Evolutionary conservation across 2,329 filamentous ascomycete species (phyloP), one percentile per base, ranked within the genome.

Genomic region (Trichoderma pleuroti): DNA sequence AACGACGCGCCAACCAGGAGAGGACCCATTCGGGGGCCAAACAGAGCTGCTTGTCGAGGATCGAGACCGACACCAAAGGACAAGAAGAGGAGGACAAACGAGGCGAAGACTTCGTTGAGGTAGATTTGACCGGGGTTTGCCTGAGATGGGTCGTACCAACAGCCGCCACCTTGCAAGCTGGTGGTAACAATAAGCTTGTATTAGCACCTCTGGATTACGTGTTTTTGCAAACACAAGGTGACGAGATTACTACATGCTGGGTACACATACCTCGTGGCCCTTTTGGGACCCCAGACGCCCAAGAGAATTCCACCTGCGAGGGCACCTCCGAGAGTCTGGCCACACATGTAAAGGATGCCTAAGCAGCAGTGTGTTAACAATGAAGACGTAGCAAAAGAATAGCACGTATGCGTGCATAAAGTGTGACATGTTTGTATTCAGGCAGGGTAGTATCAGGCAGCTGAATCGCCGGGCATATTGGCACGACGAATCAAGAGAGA

Each of bases 61-160:
- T 88, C 86, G 5, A 88, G 78, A 18, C 85, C 86, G 12, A 86
- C 83, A 2, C 86, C 85, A 72, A 86, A 87, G 0, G 84, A 81
- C 24, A 87, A 78, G 73, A 86, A 82, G 24, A 75, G 70, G 18
- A 72, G 71, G 10, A 59, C 52, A 28, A 73, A 72, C 5, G 79
- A 81, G 5, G 81, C 80, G 68, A 85, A 80, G 52, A 83, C 83
- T 73, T 88, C 86, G 49, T 85, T 79, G 10, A 84, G 77, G 68
- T 86, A 84, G 18, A 81, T 83, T 65, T 84, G 80, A 0, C 77
- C 78, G 1, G 80, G 72, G 0, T 77, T 76, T 3, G 84, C 79
- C 42, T 81, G 49, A 7, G 75, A 73, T 2, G 78, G 74, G 71
- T 83, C 78, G 73, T 80, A 76, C 70, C 78, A 77, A 59, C 82